These are phyloP conservation scores for Penicillium sp. DNA, from an alignment of 2,329 filamentous ascomycete genomes.

Conservation along the genomic window DNA sequence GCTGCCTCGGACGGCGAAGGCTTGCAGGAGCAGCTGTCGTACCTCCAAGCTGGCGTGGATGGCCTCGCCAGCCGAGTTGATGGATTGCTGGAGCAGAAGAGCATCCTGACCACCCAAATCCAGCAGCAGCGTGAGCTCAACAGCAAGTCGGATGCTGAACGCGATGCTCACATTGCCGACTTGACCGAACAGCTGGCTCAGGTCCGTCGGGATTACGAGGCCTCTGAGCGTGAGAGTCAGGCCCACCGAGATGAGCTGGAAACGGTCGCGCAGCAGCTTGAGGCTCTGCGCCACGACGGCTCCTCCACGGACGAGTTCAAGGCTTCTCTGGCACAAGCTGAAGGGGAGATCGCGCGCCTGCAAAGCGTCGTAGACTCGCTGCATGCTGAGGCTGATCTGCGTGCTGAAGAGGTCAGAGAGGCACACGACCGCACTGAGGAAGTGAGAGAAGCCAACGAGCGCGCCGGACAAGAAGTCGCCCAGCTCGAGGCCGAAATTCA, in stretches of 20 bases:
- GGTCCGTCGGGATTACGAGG: slow-evolving; percentile 65
- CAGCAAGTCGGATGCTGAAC: slow-evolving; percentile 73
- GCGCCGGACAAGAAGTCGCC: slow-evolving; percentile 30
- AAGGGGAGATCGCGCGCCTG: slow-evolving; percentile 35
- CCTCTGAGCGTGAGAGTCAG: slow-evolving; percentile 50
- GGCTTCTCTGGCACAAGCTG: slow-evolving; percentile 31
- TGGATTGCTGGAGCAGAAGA: slow-evolving; percentile 81
- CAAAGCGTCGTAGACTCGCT: slow-evolving; percentile 58
- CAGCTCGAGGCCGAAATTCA: slow-evolving; percentile 35
- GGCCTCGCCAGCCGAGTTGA: slow-evolving; percentile 77
- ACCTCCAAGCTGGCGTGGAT: slow-evolving; percentile 77
- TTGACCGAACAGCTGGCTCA: slow-evolving; percentile 55
- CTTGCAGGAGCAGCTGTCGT: slow-evolving; percentile 69
- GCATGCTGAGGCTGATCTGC: slow-evolving; percentile 35
- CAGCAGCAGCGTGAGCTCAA: slow-evolving; percentile 94
- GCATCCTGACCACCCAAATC: slow-evolving; percentile 85
- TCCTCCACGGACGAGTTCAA: slow-evolving; percentile 37
- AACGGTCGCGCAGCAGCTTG: slow-evolving; percentile 47
- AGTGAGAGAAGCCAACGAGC: slow-evolving; percentile 30
- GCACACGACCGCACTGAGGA: slow-evolving; percentile 28
- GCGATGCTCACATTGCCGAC: slow-evolving; percentile 51
- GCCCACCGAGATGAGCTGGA: slow-evolving; percentile 44
- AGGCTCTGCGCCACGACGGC: slow-evolving; percentile 43
- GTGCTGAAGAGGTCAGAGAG: slow-evolving; percentile 25
- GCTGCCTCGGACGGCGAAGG: slow-evolving; percentile 55